A percentile compares a stretch with the other conserved stretches of the same genome.
Evolutionary conservation across 2,329 filamentous ascomycete genomes (phyloP).

Genomic region (Paracoccidioides brasiliensis): DNA sequence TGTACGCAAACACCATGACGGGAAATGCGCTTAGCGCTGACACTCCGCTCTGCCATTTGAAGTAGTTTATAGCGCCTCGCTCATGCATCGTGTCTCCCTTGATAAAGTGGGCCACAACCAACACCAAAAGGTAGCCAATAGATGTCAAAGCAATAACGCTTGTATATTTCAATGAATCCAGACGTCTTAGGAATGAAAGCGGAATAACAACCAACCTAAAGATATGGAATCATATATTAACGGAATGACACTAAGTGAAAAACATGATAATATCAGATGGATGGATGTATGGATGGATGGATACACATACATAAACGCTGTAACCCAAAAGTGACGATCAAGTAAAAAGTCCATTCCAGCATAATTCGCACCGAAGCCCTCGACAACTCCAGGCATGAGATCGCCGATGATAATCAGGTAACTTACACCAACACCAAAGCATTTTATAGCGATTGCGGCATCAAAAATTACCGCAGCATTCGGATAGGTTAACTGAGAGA

Average conservation of each 20-base stretch:
- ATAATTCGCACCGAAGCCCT: constrained; percentile 58
- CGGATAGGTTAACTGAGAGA: constrained; percentile 92
- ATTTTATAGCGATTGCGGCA: constrained; percentile 90
- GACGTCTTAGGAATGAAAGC: constrained; percentile 73
- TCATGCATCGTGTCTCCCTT: constrained; percentile 61
- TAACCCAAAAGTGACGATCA: constrained; percentile 94
- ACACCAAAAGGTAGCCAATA: constrained; percentile 83
- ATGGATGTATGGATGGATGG: not conserved
- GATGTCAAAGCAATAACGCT: constrained; percentile 82
- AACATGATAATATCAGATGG: not conserved
- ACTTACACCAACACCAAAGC: constrained; percentile 91
- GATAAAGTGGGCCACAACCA: constrained; percentile 86
- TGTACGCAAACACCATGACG: constrained; percentile 98
- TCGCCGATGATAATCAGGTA: constrained; percentile 99
- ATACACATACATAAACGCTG: constrained; percentile 67
- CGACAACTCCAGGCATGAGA: constrained; percentile 86
- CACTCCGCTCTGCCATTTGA: constrained; percentile 68
- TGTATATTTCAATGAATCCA: constrained; percentile 96
- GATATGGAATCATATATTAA: not conserved
- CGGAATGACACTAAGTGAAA: not conserved
- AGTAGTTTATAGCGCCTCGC: constrained; percentile 59
- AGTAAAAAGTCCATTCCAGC: constrained; percentile 60
- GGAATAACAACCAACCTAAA: constrained; percentile 78
- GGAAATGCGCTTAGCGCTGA: constrained; percentile 74
- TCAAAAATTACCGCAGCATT: constrained; percentile 94